Percentiles rank a stretch among this genome's conserved stretches.
Evolutionary conservation across 345 rosid species (phyloP).

Genomic region (Brassica carinata): DNA sequence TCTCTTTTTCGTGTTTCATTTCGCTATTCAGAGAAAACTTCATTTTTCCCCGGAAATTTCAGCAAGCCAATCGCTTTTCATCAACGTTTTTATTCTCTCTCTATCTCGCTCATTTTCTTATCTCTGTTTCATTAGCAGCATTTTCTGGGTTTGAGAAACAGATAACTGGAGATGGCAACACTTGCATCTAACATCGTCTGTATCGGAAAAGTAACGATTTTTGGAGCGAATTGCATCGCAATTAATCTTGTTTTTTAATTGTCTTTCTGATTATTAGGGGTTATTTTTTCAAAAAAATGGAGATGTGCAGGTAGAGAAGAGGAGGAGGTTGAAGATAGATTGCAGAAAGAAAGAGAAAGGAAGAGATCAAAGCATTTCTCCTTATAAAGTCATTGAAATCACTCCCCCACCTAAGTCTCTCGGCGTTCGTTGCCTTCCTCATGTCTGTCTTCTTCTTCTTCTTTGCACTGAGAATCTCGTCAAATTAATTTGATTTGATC

Average conservation of each 20-base stretch:
- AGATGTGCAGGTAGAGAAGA: slow-evolving; percentile 40
- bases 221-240: background rate
- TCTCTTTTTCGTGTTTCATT: background rate
- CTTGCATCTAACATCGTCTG: slow-evolving; percentile 44
- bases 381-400: slow-evolving; percentile 87
- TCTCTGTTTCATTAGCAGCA: background rate
- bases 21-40: background rate
- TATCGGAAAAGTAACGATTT: slow-evolving; percentile 43
- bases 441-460: slow-evolving; percentile 47
- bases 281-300: background rate
- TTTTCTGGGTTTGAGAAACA: background rate
- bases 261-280: background rate
- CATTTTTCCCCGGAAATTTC: background rate
- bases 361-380: slow-evolving; percentile 51
- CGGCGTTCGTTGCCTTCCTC: slow-evolving; percentile 83
- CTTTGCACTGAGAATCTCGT: background rate
- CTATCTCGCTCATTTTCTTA: background rate
- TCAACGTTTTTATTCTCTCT: background rate
- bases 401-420: slow-evolving; percentile 95
- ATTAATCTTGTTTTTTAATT: background rate
- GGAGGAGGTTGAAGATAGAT: slow-evolving; percentile 38
- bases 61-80: background rate
- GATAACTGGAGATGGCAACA: slow-evolving; percentile 43
- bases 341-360: slow-evolving; percentile 80
- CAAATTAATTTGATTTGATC: background rate